Percentiles rank a stretch among this genome's conserved stretches.
phyloP scores from a whole-genome alignment of 2,329 filamentous ascomycete species.

The Fusarium sp. region DNA sequence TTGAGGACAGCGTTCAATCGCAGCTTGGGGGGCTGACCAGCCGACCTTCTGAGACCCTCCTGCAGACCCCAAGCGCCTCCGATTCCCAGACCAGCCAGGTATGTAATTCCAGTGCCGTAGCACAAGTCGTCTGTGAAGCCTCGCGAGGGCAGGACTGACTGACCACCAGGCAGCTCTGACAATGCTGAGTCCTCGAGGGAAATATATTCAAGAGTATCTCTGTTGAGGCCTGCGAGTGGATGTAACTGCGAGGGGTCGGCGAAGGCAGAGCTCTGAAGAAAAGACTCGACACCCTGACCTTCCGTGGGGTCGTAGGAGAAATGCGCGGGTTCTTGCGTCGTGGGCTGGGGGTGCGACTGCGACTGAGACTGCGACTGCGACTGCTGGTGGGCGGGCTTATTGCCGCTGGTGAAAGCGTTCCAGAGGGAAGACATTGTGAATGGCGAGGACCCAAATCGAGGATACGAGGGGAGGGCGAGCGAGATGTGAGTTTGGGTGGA shows the following conservation, averaged over 20 bases:
- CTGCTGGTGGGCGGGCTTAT: constrained; percentile 60
- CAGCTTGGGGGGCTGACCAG: constrained; percentile 85
- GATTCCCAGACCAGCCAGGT: constrained; percentile 85
- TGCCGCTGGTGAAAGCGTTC: constrained; percentile 72
- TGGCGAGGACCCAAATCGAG: constrained; percentile 17
- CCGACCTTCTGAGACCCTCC: constrained; percentile 87
- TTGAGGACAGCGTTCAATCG: constrained; percentile 95
- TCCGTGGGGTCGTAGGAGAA: constrained; percentile 77
- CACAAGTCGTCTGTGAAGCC: constrained; percentile 99
- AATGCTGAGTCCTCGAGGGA: constrained; percentile 92
- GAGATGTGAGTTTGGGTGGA: constrained; percentile 37
- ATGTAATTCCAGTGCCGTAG: constrained; percentile 96
- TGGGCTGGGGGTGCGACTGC: constrained; percentile 49
- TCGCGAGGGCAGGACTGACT: constrained; percentile 90
- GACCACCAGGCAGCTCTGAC: constrained; percentile 85
- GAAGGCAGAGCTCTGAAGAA: constrained; percentile 81
- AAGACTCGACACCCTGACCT: constrained; percentile 85
- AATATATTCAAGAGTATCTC: constrained; percentile 94
- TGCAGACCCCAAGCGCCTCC: constrained; percentile 94
- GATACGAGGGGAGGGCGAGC: constrained; percentile 25
- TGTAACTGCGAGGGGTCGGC: constrained; percentile 91
- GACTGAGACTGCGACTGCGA: constrained; percentile 59
- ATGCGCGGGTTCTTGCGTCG: constrained; percentile 64
- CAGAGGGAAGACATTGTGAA: constrained; percentile 69
- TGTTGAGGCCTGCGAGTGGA: constrained; percentile 91